Evolutionary conservation across 164 flowering plant genomes (phyloP).

Genomic region (grape (Vitis vinifera)): DNA sequence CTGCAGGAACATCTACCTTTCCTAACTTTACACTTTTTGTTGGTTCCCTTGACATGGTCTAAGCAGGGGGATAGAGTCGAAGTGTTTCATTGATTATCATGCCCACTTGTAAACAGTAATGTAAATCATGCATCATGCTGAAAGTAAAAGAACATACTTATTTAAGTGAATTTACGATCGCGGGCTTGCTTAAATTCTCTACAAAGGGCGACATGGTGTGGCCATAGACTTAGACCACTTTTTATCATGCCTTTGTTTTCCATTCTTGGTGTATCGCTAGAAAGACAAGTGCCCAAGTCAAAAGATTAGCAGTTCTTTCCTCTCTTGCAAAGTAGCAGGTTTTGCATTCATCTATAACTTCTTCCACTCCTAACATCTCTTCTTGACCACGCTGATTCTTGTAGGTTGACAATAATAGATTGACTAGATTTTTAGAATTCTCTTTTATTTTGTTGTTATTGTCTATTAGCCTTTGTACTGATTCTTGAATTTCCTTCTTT

Average conservation of each 20-base stretch:
- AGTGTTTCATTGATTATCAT: constrained; percentile 42
- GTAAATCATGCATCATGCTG: too few species aligned
- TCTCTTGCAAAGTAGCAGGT: constrained; percentile 75
- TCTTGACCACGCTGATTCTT: constrained; percentile 33
- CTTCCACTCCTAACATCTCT: constrained; percentile 47
- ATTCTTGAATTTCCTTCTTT: constrained; percentile 36
- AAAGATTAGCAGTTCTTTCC: constrained; percentile 61
- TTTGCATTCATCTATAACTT: constrained; percentile 73
- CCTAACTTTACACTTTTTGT: constrained; percentile 14
- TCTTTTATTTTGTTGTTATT: constrained; percentile 16
- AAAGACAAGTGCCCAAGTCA: constrained; percentile 53
- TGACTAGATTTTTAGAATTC: constrained; percentile 26
- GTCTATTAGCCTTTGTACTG: constrained; percentile 24
- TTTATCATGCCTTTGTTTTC: constrained; percentile 62
- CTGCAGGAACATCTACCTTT: constrained; percentile 24
- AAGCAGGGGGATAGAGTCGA: constrained; percentile 26
- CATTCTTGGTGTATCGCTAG: constrained; percentile 60
- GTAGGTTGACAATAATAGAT: constrained; percentile 37
- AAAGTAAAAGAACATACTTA: too few species aligned
- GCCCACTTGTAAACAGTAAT: constrained; percentile 13
- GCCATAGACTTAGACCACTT: constrained; percentile 39
- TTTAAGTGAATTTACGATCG: too few species aligned
- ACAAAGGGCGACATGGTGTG: neutral
- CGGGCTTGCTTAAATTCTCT: too few species aligned
- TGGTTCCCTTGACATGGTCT: constrained; percentile 3